Conservation (phyloP, 2,329 filamentous ascomycete species). For the Calonectria fujianensis region DNA sequence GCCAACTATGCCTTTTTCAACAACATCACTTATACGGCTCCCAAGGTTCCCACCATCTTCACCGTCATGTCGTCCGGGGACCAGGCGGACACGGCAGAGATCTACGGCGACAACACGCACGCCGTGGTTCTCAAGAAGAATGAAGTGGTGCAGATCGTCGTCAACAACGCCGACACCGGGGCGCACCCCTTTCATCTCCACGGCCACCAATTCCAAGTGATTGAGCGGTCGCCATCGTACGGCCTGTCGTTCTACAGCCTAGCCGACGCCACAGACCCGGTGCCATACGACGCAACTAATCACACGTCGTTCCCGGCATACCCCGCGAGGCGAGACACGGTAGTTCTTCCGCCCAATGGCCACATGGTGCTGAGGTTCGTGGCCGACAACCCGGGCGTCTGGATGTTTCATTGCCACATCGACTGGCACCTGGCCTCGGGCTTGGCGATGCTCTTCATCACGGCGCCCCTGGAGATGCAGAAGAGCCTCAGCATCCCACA, state of each 20-base stretch:
- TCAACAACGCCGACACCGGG: slow-evolving; percentile 84
- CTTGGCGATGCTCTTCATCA: slow-evolving; percentile 78
- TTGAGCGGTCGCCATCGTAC: slow-evolving; percentile 68
- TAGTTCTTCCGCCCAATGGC: slow-evolving; percentile 79
- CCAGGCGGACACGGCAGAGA: slow-evolving; percentile 71
- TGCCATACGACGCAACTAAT: slow-evolving; percentile 60
- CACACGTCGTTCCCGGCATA: slow-evolving; percentile 67
- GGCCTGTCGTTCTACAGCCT: slow-evolving; percentile 64
- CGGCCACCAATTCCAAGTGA: slow-evolving; percentile 83
- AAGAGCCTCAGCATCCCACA: slow-evolving; percentile 75
- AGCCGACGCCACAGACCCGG: slow-evolving; percentile 69
- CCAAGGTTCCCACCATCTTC: slow-evolving; percentile 87
- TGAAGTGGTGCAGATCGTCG: slow-evolving; percentile 80
- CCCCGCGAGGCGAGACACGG: slow-evolving; percentile 81
- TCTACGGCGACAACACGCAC: slow-evolving; percentile 81
- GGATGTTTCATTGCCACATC: slow-evolving; percentile 88
- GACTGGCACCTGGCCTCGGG: slow-evolving; percentile 84
- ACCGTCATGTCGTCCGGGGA: slow-evolving; percentile 80
- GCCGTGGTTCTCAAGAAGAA: slow-evolving; percentile 80
- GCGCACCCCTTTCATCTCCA: slow-evolving; percentile 88
- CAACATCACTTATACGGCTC: slow-evolving; percentile 83
- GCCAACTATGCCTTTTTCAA: slow-evolving; percentile 81
- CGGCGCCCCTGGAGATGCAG: slow-evolving; percentile 79
- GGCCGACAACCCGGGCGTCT: slow-evolving; percentile 81
- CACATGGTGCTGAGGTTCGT: slow-evolving; percentile 80